Conservation (phyloP, 2,329 filamentous ascomycete species). For the Endocalyx cinctus region DNA sequence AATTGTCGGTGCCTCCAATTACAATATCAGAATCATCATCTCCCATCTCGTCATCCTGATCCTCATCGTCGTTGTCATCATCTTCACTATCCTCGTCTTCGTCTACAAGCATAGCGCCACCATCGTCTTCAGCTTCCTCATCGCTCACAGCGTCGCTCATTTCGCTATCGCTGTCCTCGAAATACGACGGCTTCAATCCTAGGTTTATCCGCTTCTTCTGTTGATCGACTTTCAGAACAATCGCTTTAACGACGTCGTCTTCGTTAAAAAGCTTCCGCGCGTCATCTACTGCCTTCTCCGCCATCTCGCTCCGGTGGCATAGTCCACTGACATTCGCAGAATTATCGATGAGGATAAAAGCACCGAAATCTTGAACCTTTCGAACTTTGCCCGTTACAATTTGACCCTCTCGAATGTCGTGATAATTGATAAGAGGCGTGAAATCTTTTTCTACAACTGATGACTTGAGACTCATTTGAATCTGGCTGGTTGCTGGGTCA, state of each 20-base stretch:
- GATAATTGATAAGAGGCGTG: constrained; percentile 65
- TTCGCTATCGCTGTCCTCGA: constrained; percentile 57
- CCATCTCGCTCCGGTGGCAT: constrained; percentile 89
- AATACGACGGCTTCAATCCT: constrained; percentile 88
- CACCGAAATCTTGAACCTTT: constrained; percentile 92
- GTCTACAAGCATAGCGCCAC: constrained; percentile 35
- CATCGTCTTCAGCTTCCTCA: constrained; percentile 42
- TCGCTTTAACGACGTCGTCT: constrained; percentile 90
- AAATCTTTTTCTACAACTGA: constrained; percentile 80
- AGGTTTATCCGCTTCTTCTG: constrained; percentile 79
- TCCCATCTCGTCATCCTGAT: constrained; percentile 43
- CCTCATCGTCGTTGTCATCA: constrained; percentile 42
- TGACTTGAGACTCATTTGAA: constrained; percentile 83
- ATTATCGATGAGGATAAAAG: constrained; percentile 85
- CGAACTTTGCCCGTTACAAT: constrained; percentile 84
- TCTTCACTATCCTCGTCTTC: constrained; percentile 35
- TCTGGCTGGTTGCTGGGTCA: constrained; percentile 62
- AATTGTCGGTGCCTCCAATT: constrained; percentile 40
- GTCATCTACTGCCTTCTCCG: constrained; percentile 75
- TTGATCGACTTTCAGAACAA: constrained; percentile 72
- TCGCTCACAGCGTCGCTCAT: constrained; percentile 41
- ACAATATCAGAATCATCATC: constrained; percentile 41
- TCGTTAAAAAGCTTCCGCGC: constrained; percentile 86
- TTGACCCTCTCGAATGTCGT: constrained; percentile 75
- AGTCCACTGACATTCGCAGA: constrained; percentile 87